Evolutionary conservation across 805 yeast genomes (phyloP).

Genomic region (Candida peoriensis): DNA sequence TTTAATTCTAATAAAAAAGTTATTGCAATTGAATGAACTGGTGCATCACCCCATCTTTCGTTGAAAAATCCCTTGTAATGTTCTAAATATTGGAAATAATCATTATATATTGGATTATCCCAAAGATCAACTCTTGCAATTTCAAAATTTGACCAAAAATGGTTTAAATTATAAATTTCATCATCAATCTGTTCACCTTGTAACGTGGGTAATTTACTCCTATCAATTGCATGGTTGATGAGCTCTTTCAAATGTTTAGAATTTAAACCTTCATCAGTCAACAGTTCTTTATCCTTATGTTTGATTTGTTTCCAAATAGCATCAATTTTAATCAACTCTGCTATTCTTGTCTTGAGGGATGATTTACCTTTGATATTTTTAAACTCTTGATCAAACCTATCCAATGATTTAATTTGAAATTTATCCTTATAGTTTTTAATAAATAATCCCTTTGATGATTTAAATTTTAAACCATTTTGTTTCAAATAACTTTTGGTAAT

Average conservation of each 20-base stretch:
- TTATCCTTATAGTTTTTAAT: conserved; percentile 33
- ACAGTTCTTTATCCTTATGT: not conserved
- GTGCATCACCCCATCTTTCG: conserved; percentile 98
- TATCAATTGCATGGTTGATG: conserved; percentile 32
- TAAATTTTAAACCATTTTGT: conserved; percentile 41
- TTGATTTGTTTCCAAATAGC: conserved; percentile 19
- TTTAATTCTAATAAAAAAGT: conserved; percentile 65
- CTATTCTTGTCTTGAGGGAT: conserved; percentile 22
- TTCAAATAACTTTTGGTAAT: conserved; percentile 62
- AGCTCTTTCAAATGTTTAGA: conserved; percentile 32
- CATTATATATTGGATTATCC: conserved; percentile 56
- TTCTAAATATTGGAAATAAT: conserved; percentile 68
- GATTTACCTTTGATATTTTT: conserved; percentile 23
- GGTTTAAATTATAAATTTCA: conserved; percentile 72
- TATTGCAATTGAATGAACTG: conserved; percentile 83
- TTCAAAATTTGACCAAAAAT: conserved; percentile 92
- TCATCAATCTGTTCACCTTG: conserved; percentile 56
- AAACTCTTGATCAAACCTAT: conserved; percentile 24
- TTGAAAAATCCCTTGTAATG: conserved; percentile 74
- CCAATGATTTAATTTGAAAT: conserved; percentile 26
- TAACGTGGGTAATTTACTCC: conserved; percentile 25
- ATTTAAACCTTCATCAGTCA: conserved; percentile 20
- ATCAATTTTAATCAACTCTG: conserved; percentile 29
- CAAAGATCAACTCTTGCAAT: conserved; percentile 81
- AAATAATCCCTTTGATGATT: conserved; percentile 69